A percentile compares a stretch with the other conserved stretches of the same genome.
These are phyloP conservation scores for Penicillium sp. DNA, from an alignment of 2,329 filamentous ascomycete species.

Conservation along the genomic window DNA sequence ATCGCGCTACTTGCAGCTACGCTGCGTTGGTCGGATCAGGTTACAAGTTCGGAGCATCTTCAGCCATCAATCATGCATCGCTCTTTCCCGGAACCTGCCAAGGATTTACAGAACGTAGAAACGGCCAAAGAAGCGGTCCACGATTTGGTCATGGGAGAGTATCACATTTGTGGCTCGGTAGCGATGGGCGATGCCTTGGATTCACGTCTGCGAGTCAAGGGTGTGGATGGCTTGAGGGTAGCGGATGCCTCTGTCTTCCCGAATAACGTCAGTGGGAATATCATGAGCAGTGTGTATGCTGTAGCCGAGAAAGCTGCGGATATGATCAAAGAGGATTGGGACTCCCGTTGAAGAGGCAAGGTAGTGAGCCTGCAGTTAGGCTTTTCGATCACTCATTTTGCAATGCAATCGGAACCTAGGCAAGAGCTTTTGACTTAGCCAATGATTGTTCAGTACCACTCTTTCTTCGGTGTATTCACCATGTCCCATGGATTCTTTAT, in stretches of 20 bases:
- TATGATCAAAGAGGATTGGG: slow-evolving; percentile 32
- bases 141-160: slow-evolving; percentile 10
- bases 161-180: slow-evolving; percentile 28
- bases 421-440: too few relatives aligned
- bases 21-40: slow-evolving; percentile 20
- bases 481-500: too few relatives aligned
- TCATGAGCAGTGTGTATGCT: slow-evolving; percentile 33
- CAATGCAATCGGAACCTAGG: too few relatives aligned
- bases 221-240: slow-evolving; percentile 28
- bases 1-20: slow-evolving; percentile 19
- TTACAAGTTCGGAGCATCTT: slow-evolving; percentile 8
- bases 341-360: not conserved
- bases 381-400: too few relatives aligned
- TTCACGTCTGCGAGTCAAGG: slow-evolving; percentile 29
- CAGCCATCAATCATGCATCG: slow-evolving; percentile 9
- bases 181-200: slow-evolving; percentile 36
- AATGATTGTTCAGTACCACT: too few relatives aligned
- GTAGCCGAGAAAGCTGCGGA: slow-evolving; percentile 39
- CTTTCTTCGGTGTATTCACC: too few relatives aligned
- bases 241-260: slow-evolving; percentile 33
- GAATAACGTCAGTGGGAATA: slow-evolving; percentile 33
- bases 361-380: too few relatives aligned
- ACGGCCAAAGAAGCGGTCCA: slow-evolving; percentile 17
- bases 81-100: slow-evolving; percentile 6
- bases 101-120: slow-evolving; percentile 16